These are phyloP conservation scores for Aspergillus calidoustus DNA, from an alignment of 2,329 filamentous ascomycete genomes.

Conservation along the genomic window DNA sequence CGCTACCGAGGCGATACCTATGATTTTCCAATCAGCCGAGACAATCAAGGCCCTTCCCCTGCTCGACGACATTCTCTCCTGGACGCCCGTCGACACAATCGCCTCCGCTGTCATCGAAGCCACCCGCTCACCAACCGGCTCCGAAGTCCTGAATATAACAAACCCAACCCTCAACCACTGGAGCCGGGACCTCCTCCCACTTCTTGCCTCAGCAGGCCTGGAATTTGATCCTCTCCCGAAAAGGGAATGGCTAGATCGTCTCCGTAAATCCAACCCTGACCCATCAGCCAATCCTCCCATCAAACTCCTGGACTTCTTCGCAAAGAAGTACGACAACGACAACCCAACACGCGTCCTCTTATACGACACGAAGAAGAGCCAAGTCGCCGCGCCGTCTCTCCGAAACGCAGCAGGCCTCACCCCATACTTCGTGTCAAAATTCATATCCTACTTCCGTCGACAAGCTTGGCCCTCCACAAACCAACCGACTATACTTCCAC, in stretches of 20 bases:
- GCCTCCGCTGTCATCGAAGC: slow-evolving; percentile 41
- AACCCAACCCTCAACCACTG: slow-evolving; percentile 53
- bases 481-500: background rate
- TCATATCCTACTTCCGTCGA: slow-evolving; percentile 22
- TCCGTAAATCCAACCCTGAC: slow-evolving; percentile 54
- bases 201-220: slow-evolving; percentile 52
- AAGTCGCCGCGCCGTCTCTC: slow-evolving; percentile 22
- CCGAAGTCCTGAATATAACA: slow-evolving; percentile 49
- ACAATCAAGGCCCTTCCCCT: slow-evolving; percentile 52
- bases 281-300: slow-evolving; percentile 55
- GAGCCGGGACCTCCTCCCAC: slow-evolving; percentile 56
- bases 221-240: slow-evolving; percentile 33
- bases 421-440: slow-evolving; percentile 13
- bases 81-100: slow-evolving; percentile 51
- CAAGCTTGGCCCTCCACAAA: slow-evolving; percentile 20
- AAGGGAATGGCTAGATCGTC: slow-evolving; percentile 36
- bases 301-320: slow-evolving; percentile 59
- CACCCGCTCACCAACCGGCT: slow-evolving; percentile 21
- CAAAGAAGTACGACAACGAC: slow-evolving; percentile 54
- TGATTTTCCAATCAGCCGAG: slow-evolving; percentile 54
- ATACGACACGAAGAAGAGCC: slow-evolving; percentile 28
- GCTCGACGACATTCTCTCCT: slow-evolving; percentile 49
- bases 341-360: slow-evolving; percentile 32
- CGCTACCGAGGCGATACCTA: slow-evolving; percentile 19
- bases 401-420: slow-evolving; percentile 20